Conservation (phyloP, 257 asterid species). For the Fraxinus excelsior region DNA sequence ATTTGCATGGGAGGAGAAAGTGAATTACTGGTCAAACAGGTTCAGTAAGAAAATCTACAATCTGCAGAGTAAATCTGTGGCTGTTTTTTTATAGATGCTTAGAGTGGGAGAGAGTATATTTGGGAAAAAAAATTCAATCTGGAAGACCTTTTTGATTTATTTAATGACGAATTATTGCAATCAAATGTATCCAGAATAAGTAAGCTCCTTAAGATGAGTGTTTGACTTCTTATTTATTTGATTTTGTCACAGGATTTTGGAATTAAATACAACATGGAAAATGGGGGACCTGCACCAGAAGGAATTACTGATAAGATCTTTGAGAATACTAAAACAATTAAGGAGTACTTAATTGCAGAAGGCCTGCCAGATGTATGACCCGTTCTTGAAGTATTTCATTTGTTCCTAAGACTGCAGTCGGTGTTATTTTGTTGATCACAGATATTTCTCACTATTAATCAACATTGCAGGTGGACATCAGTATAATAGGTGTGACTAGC, state of each 20-base stretch:
- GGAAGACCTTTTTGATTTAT: not conserved
- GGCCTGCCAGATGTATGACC: conserved; percentile 87
- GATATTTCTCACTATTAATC: conserved; percentile 18
- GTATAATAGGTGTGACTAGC: conserved; percentile 62
- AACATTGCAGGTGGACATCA: conserved; percentile 74
- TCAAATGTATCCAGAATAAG: not conserved
- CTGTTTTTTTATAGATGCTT: not conserved
- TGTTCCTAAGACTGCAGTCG: not conserved
- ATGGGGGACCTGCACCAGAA: conserved; percentile 99
- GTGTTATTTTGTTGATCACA: not conserved
- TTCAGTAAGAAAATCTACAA: not conserved
- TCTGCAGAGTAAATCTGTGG: not conserved
- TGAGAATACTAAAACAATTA: conserved; percentile 83
- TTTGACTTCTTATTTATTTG: conserved; percentile 20
- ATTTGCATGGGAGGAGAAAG: not conserved
- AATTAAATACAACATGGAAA: conserved; percentile 98
- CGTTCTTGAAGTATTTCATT: conserved; percentile 12
- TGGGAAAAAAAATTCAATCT: not conserved
- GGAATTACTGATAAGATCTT: conserved; percentile 86
- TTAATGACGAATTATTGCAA: not conserved
- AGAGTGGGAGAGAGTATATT: not conserved
- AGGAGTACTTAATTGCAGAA: conserved; percentile 89
- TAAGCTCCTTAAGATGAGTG: conserved; percentile 11
- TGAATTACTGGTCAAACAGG: not conserved
- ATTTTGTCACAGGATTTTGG: conserved; percentile 77